Base-by-base conservation (phyloP, 1,284 basidiomycete genomes). In the Melampsora larici-populina region DNA sequence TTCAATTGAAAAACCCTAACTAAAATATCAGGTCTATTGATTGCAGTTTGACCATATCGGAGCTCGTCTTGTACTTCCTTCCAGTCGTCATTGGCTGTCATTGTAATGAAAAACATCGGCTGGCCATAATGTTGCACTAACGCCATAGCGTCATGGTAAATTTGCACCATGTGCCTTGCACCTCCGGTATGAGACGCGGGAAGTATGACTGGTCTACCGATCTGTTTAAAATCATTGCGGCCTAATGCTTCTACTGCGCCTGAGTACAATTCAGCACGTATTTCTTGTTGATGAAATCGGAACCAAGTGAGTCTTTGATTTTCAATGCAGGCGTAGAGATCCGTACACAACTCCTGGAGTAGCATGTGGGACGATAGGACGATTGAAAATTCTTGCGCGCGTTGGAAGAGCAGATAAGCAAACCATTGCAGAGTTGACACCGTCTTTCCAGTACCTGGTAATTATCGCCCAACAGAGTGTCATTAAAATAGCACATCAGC, bases 31-130 rank as follows among this genome's bases (percentile, higher is more conserved):
- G 70, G 70, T 2, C 40, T 24, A 13, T 73, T 29, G 43, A 81
- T 78, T n/a, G 84, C 78, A 9, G 80, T 81, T 73, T 88, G 86
- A 0, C 85, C 84, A 18, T 83, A 83, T 0, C 86, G 78, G 0
- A 88, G 83, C 40, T 84, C 85, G 0, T 82, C 46, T 1, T 67
- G 51, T 9, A 88, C 86, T 70, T 88, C 87, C 0, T 80, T 79
- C 87, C 86, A 88, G 0, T 81, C 78, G 0, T 85, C 85, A 83
- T 88, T 88, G 5, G 84, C 83, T 3, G 87, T 88, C 78, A 87
- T 84, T 0, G 87, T 88, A 2, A 87, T 81, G 79, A 88, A 87
- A 7, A 87, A 79, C 78, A 86, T 85, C 7, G 85, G 82, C n/a
- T 84, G 83, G 1, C 80, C 78, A 63, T 81, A 85, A 46, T 81